A percentile compares a stretch with the other conserved stretches of the same genome.
Evolutionary conservation across 2,329 filamentous ascomycete genomes (phyloP).

Genomic region (Botrytis medusae): DNA sequence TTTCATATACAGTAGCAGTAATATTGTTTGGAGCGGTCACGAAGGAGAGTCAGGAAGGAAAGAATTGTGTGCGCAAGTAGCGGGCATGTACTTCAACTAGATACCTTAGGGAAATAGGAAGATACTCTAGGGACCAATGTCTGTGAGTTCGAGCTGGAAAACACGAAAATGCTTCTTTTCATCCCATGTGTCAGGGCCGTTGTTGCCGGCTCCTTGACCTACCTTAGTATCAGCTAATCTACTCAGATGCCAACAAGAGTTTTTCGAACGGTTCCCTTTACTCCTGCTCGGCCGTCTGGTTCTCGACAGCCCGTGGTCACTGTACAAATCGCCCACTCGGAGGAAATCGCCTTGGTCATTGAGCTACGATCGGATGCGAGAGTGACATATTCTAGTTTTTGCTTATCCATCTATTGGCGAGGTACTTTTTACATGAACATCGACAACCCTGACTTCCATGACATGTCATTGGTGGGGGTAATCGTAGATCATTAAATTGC

Average conservation of each 20-base stretch:
- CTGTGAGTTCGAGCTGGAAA: neutral
- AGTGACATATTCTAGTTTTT: neutral
- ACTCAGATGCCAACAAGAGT: neutral
- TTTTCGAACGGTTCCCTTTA: neutral
- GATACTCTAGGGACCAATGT: neutral
- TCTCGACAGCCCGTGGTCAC: neutral
- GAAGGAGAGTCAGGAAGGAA: neutral
- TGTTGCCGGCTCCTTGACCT: constrained; percentile 5
- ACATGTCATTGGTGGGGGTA: neutral
- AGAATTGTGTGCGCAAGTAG: neutral
- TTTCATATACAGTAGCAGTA: neutral
- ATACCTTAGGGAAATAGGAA: neutral
- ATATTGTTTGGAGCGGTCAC: neutral
- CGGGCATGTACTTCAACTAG: neutral
- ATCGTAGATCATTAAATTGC: neutral
- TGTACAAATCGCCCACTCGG: neutral
- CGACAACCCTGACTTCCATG: neutral
- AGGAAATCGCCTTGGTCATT: neutral
- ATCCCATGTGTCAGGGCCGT: neutral
- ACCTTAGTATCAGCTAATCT: neutral
- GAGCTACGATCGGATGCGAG: neutral
- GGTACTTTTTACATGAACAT: neutral
- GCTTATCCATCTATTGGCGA: neutral
- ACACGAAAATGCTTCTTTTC: neutral
- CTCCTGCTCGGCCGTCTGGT: neutral